Evolutionary conservation across 495 filamentous ascomycete species (phyloP).

Genomic region (Emericellopsis terricola): DNA sequence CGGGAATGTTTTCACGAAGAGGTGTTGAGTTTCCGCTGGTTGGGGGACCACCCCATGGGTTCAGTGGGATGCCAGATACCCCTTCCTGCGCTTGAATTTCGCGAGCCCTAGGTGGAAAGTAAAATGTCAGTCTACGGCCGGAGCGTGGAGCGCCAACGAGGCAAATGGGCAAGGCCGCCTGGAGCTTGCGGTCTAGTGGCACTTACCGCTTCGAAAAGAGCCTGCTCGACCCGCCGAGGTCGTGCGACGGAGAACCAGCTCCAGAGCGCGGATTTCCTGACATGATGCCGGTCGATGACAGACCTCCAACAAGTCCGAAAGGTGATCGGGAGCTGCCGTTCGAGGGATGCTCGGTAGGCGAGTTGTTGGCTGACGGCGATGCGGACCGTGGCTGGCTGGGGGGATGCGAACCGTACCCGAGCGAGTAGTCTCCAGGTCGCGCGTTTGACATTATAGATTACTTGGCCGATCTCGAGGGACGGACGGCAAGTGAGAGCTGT

Average conservation of each 20-base stretch:
- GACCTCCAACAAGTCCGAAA: conserved; percentile 47
- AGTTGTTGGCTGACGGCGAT: conserved; percentile 73
- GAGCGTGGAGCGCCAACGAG: background rate
- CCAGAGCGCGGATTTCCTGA: conserved; percentile 64
- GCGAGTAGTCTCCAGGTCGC: conserved; percentile 63
- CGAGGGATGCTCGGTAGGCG: conserved; percentile 61
- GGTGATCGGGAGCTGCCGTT: conserved; percentile 51
- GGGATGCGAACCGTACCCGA: conserved; percentile 47
- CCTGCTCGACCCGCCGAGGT: conserved; percentile 46
- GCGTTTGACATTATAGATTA: conserved; percentile 91
- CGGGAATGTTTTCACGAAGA: conserved; percentile 89
- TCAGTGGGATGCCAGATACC: conserved; percentile 44
- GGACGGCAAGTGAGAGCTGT: no score
- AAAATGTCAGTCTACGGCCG: conserved; percentile 5
- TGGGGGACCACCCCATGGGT: conserved; percentile 79
- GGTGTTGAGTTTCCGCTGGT: conserved; percentile 92
- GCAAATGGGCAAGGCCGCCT: background rate
- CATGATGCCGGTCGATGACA: conserved; percentile 47
- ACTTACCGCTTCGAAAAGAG: conserved; percentile 87
- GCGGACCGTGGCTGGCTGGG: conserved; percentile 54
- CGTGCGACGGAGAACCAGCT: conserved; percentile 94
- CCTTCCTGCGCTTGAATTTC: conserved; percentile 98
- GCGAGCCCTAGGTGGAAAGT: conserved; percentile 43
- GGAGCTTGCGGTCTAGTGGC: background rate
- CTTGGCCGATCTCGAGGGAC: conserved; percentile 28